These are phyloP conservation scores for Mesembryanthemum crystallinum DNA, from an alignment of 148 eudicot genomes.

Conservation along the genomic window DNA sequence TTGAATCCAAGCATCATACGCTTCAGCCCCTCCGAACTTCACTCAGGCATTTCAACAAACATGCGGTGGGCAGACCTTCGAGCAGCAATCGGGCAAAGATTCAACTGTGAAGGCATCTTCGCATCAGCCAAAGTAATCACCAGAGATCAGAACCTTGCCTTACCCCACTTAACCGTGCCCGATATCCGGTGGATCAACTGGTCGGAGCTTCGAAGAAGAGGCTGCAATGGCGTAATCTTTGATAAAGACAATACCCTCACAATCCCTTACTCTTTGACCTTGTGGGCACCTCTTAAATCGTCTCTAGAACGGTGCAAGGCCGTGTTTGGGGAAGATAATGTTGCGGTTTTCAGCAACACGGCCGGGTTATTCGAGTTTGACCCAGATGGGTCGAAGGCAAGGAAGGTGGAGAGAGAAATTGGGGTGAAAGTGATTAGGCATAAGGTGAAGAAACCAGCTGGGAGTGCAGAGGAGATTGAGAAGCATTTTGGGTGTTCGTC, in stretches of 20 bases:
- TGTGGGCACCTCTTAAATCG: constrained; percentile 21
- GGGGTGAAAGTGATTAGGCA: constrained; percentile 79
- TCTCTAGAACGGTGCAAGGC: constrained; percentile 18
- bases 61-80: constrained; percentile 23
- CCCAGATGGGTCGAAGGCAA: constrained; percentile 18
- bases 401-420: constrained; percentile 27
- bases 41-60: constrained; percentile 22
- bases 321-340: constrained; percentile 22
- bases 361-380: constrained; percentile 17
- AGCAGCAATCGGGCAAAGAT: constrained; percentile 20
- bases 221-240: constrained; percentile 20
- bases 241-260: constrained; percentile 25
- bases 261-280: constrained; percentile 11
- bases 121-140: constrained; percentile 15
- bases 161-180: constrained; percentile 15
- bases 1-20: neutral
- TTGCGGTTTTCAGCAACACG: constrained; percentile 17
- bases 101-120: constrained; percentile 17
- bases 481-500: constrained; percentile 63
- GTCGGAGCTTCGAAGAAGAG: constrained; percentile 20
- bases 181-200: constrained; percentile 17
- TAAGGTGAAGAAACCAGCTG: constrained; percentile 77
- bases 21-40: neutral
- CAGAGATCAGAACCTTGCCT: neutral
- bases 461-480: constrained; percentile 74